Percentiles rank a stretch among this genome's conserved stretches.
Evolutionary conservation across 2,329 filamentous ascomycete genomes (phyloP).

Genomic region (Aureobasidium sp.): DNA sequence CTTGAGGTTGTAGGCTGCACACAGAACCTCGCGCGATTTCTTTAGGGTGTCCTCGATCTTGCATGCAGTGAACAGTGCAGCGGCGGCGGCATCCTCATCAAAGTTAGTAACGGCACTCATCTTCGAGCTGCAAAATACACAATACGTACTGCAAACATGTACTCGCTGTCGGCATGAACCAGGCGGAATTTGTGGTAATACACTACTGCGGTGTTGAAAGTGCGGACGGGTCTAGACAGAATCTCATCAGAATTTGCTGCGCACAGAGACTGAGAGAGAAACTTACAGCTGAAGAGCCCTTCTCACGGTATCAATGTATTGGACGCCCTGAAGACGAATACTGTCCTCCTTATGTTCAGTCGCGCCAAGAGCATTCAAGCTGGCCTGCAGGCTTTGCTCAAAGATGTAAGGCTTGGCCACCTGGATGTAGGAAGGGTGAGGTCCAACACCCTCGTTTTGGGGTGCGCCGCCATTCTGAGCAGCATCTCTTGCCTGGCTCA

Average conservation of each 20-base stretch:
- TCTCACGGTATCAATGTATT: conserved; percentile 81
- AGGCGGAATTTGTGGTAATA: conserved; percentile 94
- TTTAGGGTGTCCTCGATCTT: conserved; percentile 98
- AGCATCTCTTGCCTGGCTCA: conserved; percentile 3
- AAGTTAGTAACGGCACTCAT: conserved; percentile 8
- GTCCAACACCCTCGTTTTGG: conserved; percentile 30
- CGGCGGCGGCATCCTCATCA: conserved; percentile 72
- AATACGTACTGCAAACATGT: conserved; percentile 56
- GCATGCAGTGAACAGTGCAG: conserved; percentile 84
- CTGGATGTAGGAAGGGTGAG: conserved; percentile 58
- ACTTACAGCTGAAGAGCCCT: conserved; percentile 70
- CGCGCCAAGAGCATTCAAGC: conserved; percentile 61
- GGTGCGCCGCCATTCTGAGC: not conserved
- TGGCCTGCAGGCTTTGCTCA: conserved; percentile 70
- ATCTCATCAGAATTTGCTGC: conserved; percentile 16
- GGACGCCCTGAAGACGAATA: conserved; percentile 75
- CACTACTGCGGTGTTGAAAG: conserved; percentile 82
- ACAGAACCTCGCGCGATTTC: conserved; percentile 88
- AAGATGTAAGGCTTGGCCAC: conserved; percentile 70
- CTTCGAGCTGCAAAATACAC: not conserved
- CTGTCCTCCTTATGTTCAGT: conserved; percentile 69
- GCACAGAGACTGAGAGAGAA: not conserved
- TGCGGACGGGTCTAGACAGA: conserved; percentile 65
- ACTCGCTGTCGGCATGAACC: conserved; percentile 75
- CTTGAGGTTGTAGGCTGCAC: conserved; percentile 82